A percentile compares a stretch with the other conserved stretches of the same genome.
These are phyloP conservation scores for Brasenia schreberi DNA, from an alignment of 164 flowering plant genomes.

Conservation along the genomic window DNA sequence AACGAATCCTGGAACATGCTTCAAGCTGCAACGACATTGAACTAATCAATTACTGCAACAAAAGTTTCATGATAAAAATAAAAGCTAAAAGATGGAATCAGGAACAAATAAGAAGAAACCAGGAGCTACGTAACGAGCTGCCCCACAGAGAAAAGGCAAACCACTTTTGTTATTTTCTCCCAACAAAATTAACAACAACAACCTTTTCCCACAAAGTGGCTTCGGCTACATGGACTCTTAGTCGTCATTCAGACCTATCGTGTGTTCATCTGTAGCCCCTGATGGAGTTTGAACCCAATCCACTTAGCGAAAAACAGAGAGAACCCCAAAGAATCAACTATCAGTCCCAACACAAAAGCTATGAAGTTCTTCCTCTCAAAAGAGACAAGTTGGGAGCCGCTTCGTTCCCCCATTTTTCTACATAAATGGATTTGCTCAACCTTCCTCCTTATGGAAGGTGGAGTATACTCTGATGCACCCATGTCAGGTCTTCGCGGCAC, in stretches of 20 bases:
- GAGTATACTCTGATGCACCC: no score
- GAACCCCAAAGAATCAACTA: neutral
- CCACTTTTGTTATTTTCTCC: no score
- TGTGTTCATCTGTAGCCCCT: no score
- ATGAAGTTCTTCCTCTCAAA: no score
- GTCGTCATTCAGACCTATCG: no score
- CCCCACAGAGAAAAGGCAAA: no score
- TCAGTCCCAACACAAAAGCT: neutral
- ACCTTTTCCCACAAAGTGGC: no score
- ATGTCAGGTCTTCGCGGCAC: no score
- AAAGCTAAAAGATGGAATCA: neutral
- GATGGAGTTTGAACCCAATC: neutral
- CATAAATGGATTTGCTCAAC: neutral
- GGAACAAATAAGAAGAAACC: neutral
- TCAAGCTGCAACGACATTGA: conserved; percentile 24
- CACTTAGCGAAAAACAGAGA: neutral
- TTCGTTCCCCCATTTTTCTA: neutral
- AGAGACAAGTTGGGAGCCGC: no score
- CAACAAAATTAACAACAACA: no score
- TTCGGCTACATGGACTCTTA: no score
- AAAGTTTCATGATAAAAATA: neutral
- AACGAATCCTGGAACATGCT: conserved; percentile 86
- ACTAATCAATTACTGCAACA: neutral
- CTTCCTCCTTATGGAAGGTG: neutral
- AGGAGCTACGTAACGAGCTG: neutral